Base-by-base conservation (phyloP, 1,284 basidiomycete species). In the Mycosarcoma mackinlayi region DNA sequence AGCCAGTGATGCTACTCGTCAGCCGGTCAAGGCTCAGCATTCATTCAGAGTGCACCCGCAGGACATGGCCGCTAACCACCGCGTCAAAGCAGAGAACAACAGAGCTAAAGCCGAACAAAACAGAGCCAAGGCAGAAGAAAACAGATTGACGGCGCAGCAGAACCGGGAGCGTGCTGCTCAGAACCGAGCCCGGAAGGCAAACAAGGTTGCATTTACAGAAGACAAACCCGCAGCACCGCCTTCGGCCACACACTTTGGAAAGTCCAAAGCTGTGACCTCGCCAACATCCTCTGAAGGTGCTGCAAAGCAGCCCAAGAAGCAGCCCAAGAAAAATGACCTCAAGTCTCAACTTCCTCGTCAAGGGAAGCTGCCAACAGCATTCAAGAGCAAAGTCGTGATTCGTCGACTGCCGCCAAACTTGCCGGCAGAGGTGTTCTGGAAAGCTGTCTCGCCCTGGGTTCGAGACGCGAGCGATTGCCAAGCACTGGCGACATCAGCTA, bases 381-480 rank as follows among this genome's bases (percentile, higher is more conserved):
- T 67, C 19, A 68, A 91, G 11, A 86, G 94, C 79, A 98, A 98
- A 86, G 90, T 90, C 23, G 88, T 97, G 70, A 89, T 98, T 21
- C 89, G 94, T 28, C 86, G 93, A 23, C 86, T 98, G 7, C 95
- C 95, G 1, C 91, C 94, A 9, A 94, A 93, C 75, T 85, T 98
- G 1, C 94, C 95, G 2, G 93, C 94, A 77, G 88, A 89, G 1
- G 85, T 95, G 48, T 98, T 98, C 84, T 98, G 95, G 95, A 88
- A 90, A 75, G 92, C 91, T 64, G 92, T 95, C 4, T 86, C 89
- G 52, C 84, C 87, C 2, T 98, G 93, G 93, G 89, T 95, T 16
- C 86, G 64, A 16, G 54, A 68, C 87, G 30, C 82, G 84, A 7
- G 92, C 89, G 90, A 90, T 21, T 59, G 56, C 8, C 42, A 51